Evolutionary conservation across 2,329 filamentous ascomycete species (phyloP), one percentile per base, ranked within the genome.

Genomic region (Metarhizium humberi): DNA sequence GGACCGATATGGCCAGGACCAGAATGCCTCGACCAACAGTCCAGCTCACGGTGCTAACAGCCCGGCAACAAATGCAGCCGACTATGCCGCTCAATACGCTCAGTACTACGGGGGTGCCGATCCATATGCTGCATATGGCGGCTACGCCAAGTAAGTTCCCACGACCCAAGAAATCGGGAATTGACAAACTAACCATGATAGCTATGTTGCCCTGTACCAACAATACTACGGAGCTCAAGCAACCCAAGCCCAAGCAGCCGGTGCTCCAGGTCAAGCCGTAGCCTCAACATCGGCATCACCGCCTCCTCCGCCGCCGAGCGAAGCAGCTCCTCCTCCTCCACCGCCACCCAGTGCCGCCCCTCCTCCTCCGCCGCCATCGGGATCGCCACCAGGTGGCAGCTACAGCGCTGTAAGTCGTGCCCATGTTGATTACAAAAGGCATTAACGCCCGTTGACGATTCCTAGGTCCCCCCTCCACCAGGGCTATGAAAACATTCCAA

Each of bases 91-190:
- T 18, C 88, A 92, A 66, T 95, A 95, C 68, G 86, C 88, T 3
- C 87, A 91, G 68, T 94, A 95, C 70, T 92, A 92, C 58, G 79
- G 78, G 59, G 77, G 78, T 54, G 76, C 81, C 59, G 90, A 96
- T 65, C 92, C 92, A 0, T 96, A 96, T 69, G 90, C 90, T 46
- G 85, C 88, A 8, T 96, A 94, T 63, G 92, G 92, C 59, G 92
- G 92, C 54, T 96, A 94, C 71, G 81, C 86, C 62, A 88, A 87
- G 74, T 89, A 79, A 67, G 76, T 62, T 36, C 6, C 7, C 36
- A 29, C 13, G 52, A 45, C 11, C n/a, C 25, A 25, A 13, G 7
- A 11, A 7, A 6, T 51, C 14, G 34, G 42, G 42, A 50, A n/a
- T 8, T 38, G 49, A 8, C 40, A 11, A 2, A 62, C 69, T 59